Base-by-base conservation (phyloP, 2,329 filamentous ascomycete genomes). In the Botrytis fragariae region DNA sequence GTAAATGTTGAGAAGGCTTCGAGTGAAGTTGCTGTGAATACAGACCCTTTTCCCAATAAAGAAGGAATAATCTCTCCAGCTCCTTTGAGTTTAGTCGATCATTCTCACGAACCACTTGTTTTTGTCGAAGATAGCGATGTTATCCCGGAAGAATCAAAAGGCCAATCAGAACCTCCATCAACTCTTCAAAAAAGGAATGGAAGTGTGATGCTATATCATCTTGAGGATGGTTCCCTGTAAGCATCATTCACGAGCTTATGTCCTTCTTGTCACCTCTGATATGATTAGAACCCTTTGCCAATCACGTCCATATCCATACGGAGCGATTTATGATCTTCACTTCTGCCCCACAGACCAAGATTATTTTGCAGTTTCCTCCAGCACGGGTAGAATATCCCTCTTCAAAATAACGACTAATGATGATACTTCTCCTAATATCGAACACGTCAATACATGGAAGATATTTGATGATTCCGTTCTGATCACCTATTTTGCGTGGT, bases 271-370 rank as follows among this genome's bases (percentile, higher is more conserved):
- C 68, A 32, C 39, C 25, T 62, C 69, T 74, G 64, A 75, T 76
- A 74, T 76, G 73, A 77, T 39, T 72, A 92, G 90, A 77, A 81
- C 81, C 2, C 84, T 87, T 72, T 79, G 91, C 7, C 88, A 93
- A 79, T 91, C 87, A 1, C 76, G 91, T 7, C 79, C 84, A 8
- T 89, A 92, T 35, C 87, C 90, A 6, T 93, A 90, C 12, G 72
- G 72, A 70, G 95, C 93, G 9, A 87, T 98, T 42, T 87, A 98
- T 71, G 95, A 98, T 80, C 84, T 98, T 44, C 93, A 95, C 77
- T 98, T 98, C 81, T 89, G 91, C 74, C 89, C 88, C 1, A 79
- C 83, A 69, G 76, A 79, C 2, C 83, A 82, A 68, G 83, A 92
- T 6, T 86, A 92, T 5, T 86, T 97, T 71, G 94, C 90, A 16